Evolutionary conservation across 2,329 filamentous ascomycete genomes (phyloP).

Genomic region (Fusarium sp.): DNA sequence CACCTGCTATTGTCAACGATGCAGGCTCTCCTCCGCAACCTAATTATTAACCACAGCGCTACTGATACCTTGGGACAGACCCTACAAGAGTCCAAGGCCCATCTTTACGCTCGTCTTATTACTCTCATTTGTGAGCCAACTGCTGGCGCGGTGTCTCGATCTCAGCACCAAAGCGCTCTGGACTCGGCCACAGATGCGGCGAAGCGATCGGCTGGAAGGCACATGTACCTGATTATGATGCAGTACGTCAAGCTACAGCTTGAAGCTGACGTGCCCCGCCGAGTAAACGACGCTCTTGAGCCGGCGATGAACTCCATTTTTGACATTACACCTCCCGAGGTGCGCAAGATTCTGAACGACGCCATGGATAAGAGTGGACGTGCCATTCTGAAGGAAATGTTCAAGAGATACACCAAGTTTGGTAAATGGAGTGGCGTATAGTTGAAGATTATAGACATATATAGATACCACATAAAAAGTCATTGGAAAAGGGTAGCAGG

Average conservation of each 20-base stretch:
- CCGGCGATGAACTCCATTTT: constrained; percentile 69
- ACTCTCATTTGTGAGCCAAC: constrained; percentile 70
- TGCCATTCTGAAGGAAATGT: constrained; percentile 68
- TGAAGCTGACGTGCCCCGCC: constrained; percentile 62
- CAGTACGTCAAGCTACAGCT: constrained; percentile 71
- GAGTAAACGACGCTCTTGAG: constrained; percentile 66
- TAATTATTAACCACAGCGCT: constrained; percentile 55
- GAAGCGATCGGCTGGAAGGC: constrained; percentile 69
- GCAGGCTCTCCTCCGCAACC: constrained; percentile 65
- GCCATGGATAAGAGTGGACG: constrained; percentile 68
- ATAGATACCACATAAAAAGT: constrained; percentile 37
- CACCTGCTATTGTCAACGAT: constrained; percentile 67
- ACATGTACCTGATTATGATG: constrained; percentile 71
- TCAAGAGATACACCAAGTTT: constrained; percentile 69
- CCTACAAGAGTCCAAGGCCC: constrained; percentile 58
- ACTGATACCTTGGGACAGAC: constrained; percentile 36
- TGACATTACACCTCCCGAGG: constrained; percentile 66
- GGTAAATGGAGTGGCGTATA: constrained; percentile 72
- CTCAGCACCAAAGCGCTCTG: constrained; percentile 58
- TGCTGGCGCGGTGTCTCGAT: constrained; percentile 64
- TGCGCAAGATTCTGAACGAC: constrained; percentile 68
- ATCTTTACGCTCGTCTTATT: constrained; percentile 64
- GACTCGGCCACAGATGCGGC: constrained; percentile 71
- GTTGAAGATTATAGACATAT: constrained; percentile 16
- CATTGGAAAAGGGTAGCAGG: constrained; percentile 5